These are phyloP conservation scores for Fusarium euwallaceae DNA, from an alignment of 2,329 filamentous ascomycete genomes.

Conservation along the genomic window DNA sequence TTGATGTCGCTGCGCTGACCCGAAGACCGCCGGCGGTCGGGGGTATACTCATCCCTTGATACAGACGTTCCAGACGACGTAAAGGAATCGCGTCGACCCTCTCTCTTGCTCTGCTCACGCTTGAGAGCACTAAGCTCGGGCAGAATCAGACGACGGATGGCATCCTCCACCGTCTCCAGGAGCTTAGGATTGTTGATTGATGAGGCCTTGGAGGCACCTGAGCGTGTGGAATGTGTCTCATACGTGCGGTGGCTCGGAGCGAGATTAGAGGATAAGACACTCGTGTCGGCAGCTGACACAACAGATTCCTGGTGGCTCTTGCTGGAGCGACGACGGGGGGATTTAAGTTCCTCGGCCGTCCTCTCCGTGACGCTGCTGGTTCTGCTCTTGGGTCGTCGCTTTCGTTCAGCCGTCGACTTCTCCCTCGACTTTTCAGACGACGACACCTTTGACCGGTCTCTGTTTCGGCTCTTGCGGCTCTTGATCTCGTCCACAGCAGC, in stretches of 20 bases:
- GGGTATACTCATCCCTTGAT: slow-evolving; percentile 69
- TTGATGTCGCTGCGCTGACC: slow-evolving; percentile 64
- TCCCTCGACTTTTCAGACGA: slow-evolving; percentile 57
- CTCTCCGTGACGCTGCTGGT: slow-evolving; percentile 64
- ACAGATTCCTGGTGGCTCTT: slow-evolving; percentile 66
- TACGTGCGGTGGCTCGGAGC: slow-evolving; percentile 68
- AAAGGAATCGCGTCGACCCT: slow-evolving; percentile 76
- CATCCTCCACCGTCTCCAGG: slow-evolving; percentile 92
- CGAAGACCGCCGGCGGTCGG: slow-evolving; percentile 73
- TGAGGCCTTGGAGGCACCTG: slow-evolving; percentile 72
- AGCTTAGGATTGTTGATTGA: slow-evolving; percentile 94
- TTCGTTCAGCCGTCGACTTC: slow-evolving; percentile 61
- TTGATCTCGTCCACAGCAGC: slow-evolving; percentile 58
- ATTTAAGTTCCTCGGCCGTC: slow-evolving; percentile 60
- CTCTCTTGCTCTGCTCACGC: slow-evolving; percentile 85
- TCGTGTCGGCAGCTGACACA: slow-evolving; percentile 67
- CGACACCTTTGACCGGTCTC: slow-evolving; percentile 56
- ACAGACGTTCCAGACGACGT: slow-evolving; percentile 68
- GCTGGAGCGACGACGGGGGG: slow-evolving; percentile 64
- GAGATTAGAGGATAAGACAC: slow-evolving; percentile 66
- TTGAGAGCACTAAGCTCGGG: slow-evolving; percentile 94
- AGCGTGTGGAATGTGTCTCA: slow-evolving; percentile 67
- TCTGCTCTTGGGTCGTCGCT: slow-evolving; percentile 61
- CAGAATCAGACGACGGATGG: slow-evolving; percentile 88
- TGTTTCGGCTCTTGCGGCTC: slow-evolving; percentile 61